Conservation (phyloP, 2,329 filamentous ascomycete species). For the Daldinia eschscholtzii region DNA sequence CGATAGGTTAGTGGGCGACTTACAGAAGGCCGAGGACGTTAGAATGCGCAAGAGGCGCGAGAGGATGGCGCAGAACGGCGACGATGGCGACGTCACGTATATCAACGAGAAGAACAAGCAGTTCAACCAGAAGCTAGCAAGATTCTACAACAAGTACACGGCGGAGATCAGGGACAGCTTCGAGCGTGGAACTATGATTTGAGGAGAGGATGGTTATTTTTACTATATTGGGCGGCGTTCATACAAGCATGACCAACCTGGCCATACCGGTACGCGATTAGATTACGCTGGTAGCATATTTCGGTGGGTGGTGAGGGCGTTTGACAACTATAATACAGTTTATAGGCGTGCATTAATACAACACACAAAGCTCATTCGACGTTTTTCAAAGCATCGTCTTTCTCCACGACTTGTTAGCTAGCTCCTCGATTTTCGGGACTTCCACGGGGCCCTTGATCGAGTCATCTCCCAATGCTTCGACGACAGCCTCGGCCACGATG, state of each 20-base stretch:
- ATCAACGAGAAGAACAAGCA: constrained; percentile 99
- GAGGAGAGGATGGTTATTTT: constrained; percentile 48
- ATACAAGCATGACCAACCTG: constrained; percentile 12
- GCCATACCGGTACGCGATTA: constrained; percentile 19
- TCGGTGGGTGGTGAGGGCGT: constrained; percentile 21
- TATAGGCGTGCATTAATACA: constrained; percentile 45
- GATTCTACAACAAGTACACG: constrained; percentile 99
- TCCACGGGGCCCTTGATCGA: constrained; percentile 80
- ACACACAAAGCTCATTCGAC: constrained; percentile 13
- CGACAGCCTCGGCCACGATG: constrained; percentile 86
- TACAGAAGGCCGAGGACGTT: constrained; percentile 89
- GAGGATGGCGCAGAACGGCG: constrained; percentile 80
- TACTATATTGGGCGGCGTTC: not conserved
- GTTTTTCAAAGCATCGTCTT: constrained; percentile 82
- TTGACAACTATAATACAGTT: constrained; percentile 47
- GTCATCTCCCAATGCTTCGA: constrained; percentile 86
- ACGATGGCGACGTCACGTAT: constrained; percentile 93
- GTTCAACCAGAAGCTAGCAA: constrained; percentile 96
- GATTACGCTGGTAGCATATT: constrained; percentile 29
- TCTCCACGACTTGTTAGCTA: constrained; percentile 88
- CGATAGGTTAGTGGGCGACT: constrained; percentile 86
- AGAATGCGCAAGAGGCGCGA: constrained; percentile 88
- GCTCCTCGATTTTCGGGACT: constrained; percentile 80
- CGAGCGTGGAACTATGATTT: constrained; percentile 97
- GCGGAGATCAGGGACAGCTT: constrained; percentile 97